Evolutionary conservation across 352 stramenopile genomes (phyloP).

Genomic region (Phytophthora palmivora): DNA sequence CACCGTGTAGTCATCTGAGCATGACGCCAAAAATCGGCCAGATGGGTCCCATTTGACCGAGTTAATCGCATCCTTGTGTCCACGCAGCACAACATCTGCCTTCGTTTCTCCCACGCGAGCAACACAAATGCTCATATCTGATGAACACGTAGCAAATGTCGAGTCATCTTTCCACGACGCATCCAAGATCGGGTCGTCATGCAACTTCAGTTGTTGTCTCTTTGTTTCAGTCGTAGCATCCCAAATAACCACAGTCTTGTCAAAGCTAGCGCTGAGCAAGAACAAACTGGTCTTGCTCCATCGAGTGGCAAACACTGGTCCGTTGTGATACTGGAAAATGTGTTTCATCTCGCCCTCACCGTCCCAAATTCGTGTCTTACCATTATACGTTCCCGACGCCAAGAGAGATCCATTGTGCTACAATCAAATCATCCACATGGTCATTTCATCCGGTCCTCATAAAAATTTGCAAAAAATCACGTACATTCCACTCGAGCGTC

Average conservation of each 20-base stretch:
- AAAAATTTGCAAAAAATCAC: constrained; percentile 28
- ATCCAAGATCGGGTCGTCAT: constrained; percentile 89
- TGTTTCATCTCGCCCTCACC: constrained; percentile 83
- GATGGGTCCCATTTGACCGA: constrained; percentile 98
- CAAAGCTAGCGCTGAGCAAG: constrained; percentile 83
- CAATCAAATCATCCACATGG: constrained; percentile 13
- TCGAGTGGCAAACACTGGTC: constrained; percentile 83
- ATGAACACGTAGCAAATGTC: constrained; percentile 96
- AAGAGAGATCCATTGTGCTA: constrained; percentile 91
- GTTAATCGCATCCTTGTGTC: constrained; percentile 98
- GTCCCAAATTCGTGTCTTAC: constrained; percentile 87
- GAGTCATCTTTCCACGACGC: constrained; percentile 94
- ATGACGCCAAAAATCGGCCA: constrained; percentile 94
- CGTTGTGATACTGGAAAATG: constrained; percentile 85
- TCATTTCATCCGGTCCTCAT: constrained; percentile 29
- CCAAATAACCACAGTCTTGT: constrained; percentile 89
- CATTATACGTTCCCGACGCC: constrained; percentile 96
- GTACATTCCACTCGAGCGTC: constrained; percentile 97
- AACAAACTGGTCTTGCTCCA: constrained; percentile 84
- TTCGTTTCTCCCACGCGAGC: constrained; percentile 83
- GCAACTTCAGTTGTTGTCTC: constrained; percentile 95
- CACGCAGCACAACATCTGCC: constrained; percentile 87
- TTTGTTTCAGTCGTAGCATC: constrained; percentile 90
- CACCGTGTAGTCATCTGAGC: constrained; percentile 98
- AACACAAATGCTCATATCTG: constrained; percentile 93